Evolutionary conservation across 139 green algal genomes (phyloP).

Genomic region (Micromonas pusilla): DNA sequence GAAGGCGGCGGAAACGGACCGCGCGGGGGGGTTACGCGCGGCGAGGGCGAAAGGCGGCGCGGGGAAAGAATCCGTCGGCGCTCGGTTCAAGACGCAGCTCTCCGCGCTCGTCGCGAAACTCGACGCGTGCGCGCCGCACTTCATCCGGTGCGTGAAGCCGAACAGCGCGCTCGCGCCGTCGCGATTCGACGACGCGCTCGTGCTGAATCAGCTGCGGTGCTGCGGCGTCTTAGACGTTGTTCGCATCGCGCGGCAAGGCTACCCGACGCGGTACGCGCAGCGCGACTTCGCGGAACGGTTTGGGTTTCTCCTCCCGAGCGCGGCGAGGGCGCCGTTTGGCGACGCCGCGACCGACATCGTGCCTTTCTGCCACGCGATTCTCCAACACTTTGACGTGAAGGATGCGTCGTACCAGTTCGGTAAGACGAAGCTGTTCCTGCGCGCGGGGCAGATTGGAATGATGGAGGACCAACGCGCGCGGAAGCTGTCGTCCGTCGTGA

Average conservation of each 20-base stretch:
- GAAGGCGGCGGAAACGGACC: neutral
- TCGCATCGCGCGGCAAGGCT: constrained; percentile 27
- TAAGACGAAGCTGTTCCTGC: constrained; percentile 78
- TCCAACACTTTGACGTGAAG: constrained; percentile 57
- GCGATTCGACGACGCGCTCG: constrained; percentile 18
- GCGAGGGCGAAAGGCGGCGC: neutral
- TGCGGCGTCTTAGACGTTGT: constrained; percentile 35
- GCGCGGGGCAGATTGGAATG: constrained; percentile 63
- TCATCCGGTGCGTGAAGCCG: constrained; percentile 40
- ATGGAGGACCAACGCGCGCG: constrained; percentile 45
- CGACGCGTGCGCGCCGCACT: constrained; percentile 41
- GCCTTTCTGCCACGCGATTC: constrained; percentile 48
- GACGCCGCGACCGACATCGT: constrained; percentile 11
- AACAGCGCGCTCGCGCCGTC: constrained; percentile 19
- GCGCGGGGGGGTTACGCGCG: neutral
- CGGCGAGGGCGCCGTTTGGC: too few relatives aligned
- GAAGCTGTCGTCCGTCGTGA: neutral
- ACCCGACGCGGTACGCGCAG: constrained; percentile 27
- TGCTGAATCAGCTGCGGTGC: constrained; percentile 36
- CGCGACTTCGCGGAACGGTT: constrained; percentile 24
- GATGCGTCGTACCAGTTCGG: constrained; percentile 56
- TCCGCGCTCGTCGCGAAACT: constrained; percentile 62
- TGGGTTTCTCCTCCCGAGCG: constrained; percentile 23
- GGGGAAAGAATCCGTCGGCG: constrained; percentile 46
- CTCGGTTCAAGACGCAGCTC: constrained; percentile 66